These are phyloP conservation scores for Flaveria linearis DNA, from an alignment of 129 eudicot species.

Conservation along the genomic window DNA sequence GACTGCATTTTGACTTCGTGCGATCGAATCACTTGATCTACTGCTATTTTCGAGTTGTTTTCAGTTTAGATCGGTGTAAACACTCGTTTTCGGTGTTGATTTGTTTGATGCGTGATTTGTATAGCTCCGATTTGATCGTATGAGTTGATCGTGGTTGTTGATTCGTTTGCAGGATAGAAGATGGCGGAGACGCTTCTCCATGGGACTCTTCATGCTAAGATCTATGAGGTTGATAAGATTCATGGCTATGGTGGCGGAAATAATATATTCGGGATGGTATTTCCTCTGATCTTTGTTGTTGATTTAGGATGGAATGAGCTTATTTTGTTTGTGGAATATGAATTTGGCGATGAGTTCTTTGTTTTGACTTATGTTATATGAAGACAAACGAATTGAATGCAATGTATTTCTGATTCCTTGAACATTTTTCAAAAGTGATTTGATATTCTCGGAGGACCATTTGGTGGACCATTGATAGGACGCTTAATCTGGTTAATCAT, in stretches of 20 bases:
- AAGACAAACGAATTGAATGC: no score
- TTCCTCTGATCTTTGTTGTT: neutral
- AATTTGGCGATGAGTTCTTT: neutral
- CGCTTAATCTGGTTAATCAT: neutral
- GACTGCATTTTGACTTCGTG: neutral
- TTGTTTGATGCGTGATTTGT: neutral
- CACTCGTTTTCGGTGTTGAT: neutral
- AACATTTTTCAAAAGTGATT: neutral
- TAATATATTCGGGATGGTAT: conserved; percentile 51
- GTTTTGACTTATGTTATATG: neutral
- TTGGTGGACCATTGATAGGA: neutral
- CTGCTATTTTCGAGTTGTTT: conserved; percentile 7
- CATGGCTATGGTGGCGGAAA: conserved; percentile 41
- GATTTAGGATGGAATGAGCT: neutral
- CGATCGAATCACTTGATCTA: conserved; percentile 20
- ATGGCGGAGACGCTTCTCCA: conserved; percentile 63
- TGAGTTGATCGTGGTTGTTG: conserved; percentile 14
- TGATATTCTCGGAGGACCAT: neutral
- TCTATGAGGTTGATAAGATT: conserved; percentile 64
- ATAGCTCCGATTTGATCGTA: conserved; percentile 19
- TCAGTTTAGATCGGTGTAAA: neutral
- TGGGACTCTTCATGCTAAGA: conserved; percentile 75
- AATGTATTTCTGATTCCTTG: neutral
- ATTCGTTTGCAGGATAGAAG: conserved; percentile 26
- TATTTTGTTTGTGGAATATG: neutral